Base-by-base conservation (phyloP, 2,329 filamentous ascomycete genomes). In the Penicillium brasilianum region DNA sequence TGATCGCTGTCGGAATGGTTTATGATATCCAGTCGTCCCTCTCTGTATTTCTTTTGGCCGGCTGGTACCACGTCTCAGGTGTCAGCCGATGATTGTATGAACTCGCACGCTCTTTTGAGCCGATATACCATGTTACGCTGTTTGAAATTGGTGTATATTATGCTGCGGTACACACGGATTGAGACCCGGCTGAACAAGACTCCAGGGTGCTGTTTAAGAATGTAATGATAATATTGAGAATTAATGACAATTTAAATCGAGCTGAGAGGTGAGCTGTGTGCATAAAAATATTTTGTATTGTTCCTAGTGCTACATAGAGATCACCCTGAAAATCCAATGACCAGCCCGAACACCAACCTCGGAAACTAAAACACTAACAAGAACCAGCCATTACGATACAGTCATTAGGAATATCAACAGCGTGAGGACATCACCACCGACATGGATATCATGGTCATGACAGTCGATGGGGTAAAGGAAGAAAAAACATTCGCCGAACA, bases 121-220 rank as follows among this genome's bases (percentile, higher is more conserved):
- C 56, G 58, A 60, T 62, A 69, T 69, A 69, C 66, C 66, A 65
- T 66, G 55, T 63, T 68, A 55, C 58, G 48, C 52, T n/a, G n/a
- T n/a, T 62, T 55, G 53, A 59, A 36, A 58, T 66, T 57, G 50
- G 39, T 60, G 55, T 64, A 66, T 39, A 57, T 46, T 53, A 39
- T 37, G 16, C 34, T 39, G 34, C 14, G 34, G 13, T 14, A 28
- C 13, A 9, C 11, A 14, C 25, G 32, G 25, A 11, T 30, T 30
- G 16, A 4, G 20, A 39, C 14, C 34, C 9, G 13, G 50, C 13
- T 39, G 4, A 22, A 34, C 50, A n/a, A 14, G 36, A 34, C 13
- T 39, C 3, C 2, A 32, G 0, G 20, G 6, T 3, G 20, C 14
- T 22, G n/a, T 28, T 34, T 34, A 7, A 52, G 30, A 9, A 53